These are phyloP conservation scores for Sextonia rubra DNA, from an alignment of 164 flowering plant genomes.

Conservation along the genomic window DNA sequence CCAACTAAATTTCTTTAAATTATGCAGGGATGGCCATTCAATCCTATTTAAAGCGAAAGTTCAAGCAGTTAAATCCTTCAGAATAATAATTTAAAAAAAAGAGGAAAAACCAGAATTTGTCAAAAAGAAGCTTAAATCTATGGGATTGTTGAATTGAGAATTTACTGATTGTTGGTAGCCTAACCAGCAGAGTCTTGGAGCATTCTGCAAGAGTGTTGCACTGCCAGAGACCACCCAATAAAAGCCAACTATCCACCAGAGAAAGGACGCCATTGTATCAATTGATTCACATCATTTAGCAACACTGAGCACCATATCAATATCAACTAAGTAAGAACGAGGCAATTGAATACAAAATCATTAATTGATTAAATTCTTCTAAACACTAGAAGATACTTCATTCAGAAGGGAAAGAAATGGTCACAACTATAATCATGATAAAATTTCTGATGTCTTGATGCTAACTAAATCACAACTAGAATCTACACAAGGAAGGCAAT, in stretches of 20 bases:
- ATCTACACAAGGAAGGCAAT: too few species aligned
- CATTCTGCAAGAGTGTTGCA: slow-evolving; percentile 52
- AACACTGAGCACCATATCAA: slow-evolving; percentile 32
- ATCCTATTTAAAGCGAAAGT: not conserved
- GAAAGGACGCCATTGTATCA: slow-evolving; percentile 81
- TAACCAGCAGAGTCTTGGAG: slow-evolving; percentile 94
- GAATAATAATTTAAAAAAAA: too few species aligned
- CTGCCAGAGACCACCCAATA: slow-evolving; percentile 97
- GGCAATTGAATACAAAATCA: not conserved
- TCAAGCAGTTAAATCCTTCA: not conserved
- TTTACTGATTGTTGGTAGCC: slow-evolving; percentile 4
- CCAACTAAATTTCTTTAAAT: too few species aligned
- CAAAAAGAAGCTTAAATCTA: not conserved
- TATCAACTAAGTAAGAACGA: slow-evolving; percentile 10
- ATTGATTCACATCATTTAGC: slow-evolving; percentile 77
- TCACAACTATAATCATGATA: too few species aligned
- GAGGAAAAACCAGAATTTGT: not conserved
- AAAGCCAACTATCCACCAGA: slow-evolving; percentile 99
- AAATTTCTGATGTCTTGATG: too few species aligned
- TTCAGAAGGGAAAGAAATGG: not conserved
- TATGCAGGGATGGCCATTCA: too few species aligned
- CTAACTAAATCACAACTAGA: too few species aligned
- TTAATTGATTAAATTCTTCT: not conserved
- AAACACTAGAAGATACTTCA: not conserved
- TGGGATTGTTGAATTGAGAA: too few species aligned